These are phyloP conservation scores for Grosmannia serpens DNA, from an alignment of 2,329 filamentous ascomycete genomes.

Conservation along the genomic window DNA sequence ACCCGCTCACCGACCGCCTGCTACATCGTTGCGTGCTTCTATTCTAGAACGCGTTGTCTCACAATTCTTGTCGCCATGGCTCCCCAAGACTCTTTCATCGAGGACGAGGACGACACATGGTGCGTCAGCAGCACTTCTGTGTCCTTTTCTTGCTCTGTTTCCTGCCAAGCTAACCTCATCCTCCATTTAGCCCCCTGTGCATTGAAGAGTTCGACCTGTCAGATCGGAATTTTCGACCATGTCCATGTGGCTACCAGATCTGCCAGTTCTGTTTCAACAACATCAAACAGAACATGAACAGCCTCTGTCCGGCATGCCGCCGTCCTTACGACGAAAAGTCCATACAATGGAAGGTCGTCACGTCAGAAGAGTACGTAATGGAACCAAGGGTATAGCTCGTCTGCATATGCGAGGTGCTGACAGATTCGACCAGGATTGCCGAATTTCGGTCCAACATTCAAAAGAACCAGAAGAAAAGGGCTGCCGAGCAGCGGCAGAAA, in stretches of 20 bases:
- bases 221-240: slow-evolving; percentile 92
- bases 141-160: neutral
- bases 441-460: slow-evolving; percentile 68
- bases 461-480: slow-evolving; percentile 88
- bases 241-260: slow-evolving; percentile 97
- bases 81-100: slow-evolving; percentile 59
- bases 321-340: slow-evolving; percentile 93
- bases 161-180: slow-evolving; percentile 13
- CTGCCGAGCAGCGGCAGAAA: slow-evolving; percentile 73
- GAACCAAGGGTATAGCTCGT: neutral
- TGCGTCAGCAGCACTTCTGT: slow-evolving; percentile 25
- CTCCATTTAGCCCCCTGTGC: slow-evolving; percentile 65
- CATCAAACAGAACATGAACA: slow-evolving; percentile 96
- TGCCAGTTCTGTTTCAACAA: slow-evolving; percentile 99
- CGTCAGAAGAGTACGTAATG: slow-evolving; percentile 73
- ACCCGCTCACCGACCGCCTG: neutral
- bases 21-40: neutral
- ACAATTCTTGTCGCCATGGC: slow-evolving; percentile 41
- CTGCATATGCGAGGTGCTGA: neutral
- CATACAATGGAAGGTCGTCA: slow-evolving; percentile 93
- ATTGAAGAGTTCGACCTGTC: slow-evolving; percentile 98
- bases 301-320: slow-evolving; percentile 92
- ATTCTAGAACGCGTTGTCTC: neutral
- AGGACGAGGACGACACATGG: slow-evolving; percentile 61
- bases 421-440: slow-evolving; percentile 42